These are phyloP conservation scores for Didymella keratinophila DNA, from an alignment of 2,329 filamentous ascomycete genomes.

Conservation along the genomic window DNA sequence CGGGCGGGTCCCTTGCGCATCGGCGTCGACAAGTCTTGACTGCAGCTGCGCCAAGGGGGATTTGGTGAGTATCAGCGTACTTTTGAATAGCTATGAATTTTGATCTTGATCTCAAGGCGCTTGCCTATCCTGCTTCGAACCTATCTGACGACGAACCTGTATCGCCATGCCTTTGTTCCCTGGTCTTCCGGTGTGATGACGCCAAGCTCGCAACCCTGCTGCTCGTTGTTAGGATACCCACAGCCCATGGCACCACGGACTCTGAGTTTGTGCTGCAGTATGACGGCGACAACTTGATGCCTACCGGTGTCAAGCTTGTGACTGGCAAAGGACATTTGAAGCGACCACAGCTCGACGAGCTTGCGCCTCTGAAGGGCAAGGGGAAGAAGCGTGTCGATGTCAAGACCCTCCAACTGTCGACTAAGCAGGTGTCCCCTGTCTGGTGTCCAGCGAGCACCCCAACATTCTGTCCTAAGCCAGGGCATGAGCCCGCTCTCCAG, in stretches of 20 bases:
- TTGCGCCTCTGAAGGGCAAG: conserved; percentile 14
- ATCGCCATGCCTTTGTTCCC: conserved; percentile 17
- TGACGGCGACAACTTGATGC: conserved; percentile 14
- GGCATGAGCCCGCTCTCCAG: conserved; percentile 14
- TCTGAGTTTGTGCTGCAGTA: conserved; percentile 20
- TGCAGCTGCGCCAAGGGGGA: conserved; percentile 19
- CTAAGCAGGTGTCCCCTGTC: background rate
- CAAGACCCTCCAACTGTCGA: conserved; percentile 18
- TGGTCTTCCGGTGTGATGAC: conserved; percentile 21
- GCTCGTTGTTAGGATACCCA: conserved; percentile 10
- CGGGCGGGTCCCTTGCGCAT: conserved; percentile 24
- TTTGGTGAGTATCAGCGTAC: conserved; percentile 13
- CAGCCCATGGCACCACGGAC: conserved; percentile 4
- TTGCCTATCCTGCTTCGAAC: conserved; percentile 20
- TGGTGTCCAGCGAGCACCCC: background rate
- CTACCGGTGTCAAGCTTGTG: background rate
- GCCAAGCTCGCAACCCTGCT: conserved; percentile 19
- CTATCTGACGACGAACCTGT: conserved; percentile 5
- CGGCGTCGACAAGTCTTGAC: too few relatives aligned
- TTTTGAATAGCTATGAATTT: conserved; percentile 23
- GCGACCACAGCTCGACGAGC: conserved; percentile 12
- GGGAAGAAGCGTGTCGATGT: conserved; percentile 17
- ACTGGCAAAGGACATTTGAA: background rate
- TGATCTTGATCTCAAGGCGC: conserved; percentile 17
- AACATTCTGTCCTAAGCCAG: conserved; percentile 12